Base-by-base conservation (phyloP, 2,329 filamentous ascomycete genomes). In the Neocucurbitaria cava region DNA sequence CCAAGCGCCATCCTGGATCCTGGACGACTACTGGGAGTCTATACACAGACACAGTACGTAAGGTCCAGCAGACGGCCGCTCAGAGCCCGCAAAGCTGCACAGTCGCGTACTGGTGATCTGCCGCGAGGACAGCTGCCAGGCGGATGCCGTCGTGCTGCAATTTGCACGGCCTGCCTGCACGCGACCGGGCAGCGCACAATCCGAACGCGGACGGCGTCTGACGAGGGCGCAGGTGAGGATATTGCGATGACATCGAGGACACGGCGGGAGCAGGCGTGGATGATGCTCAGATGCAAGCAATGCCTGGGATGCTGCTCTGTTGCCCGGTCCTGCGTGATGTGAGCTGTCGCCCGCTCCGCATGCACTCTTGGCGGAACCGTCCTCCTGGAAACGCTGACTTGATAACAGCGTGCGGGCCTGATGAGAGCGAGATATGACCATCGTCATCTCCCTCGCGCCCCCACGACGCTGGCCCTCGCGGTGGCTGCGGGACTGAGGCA, bases 401-500 rank as follows among this genome's bases (percentile, higher is more conserved):
- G 71, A 74, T 74, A 74, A 73, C 70, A 66, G 55, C 58, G 62
- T 61, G 57, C 58, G 54, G 56, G 61, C 59, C 51, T 64, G 69
- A 68, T 70, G 70, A 64, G 64, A 66, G 55, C n/a, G 56, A 54
- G 66, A 70, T 71, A 72, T 73, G 70, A 73, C 67, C 62, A 68
- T 58, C 24, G 52, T 57, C 49, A 62, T 64, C 41, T 36, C 51
- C 49, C 42, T 54, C 48, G 46, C 49, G 49, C 64, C 61, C 62
- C 65, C 62, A 67, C 66, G 56, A 56, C 51, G 55, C 33, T 50
- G 44, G 52, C 41, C 10, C 5, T 36, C 13, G 9, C 21, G 10
- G 10, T 18, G 30, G 17, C 41, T 28, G 31, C 46, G 41, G 39
- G 45, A 49, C 33, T 17, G 20, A 33, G 26, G 41, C 48, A 51